phyloP scores from a whole-genome alignment of 192 early-diverging fungal species.

The Backusella mclennaniae region DNA sequence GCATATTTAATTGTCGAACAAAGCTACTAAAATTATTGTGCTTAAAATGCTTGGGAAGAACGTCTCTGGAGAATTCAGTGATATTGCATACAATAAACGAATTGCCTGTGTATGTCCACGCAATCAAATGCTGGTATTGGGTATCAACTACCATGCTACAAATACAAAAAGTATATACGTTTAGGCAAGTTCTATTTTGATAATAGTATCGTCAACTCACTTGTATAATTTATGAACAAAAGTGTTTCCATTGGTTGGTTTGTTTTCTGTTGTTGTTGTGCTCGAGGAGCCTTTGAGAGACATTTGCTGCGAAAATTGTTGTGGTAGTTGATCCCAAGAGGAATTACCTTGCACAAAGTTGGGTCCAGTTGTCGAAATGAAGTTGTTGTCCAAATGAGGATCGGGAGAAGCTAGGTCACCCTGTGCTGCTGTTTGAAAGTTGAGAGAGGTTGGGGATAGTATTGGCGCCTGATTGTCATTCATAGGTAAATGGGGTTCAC shows the following conservation, averaged over 20 bases:
- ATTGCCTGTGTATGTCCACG: conserved; percentile 82
- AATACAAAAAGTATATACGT: neutral
- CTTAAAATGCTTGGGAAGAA: conserved; percentile 90
- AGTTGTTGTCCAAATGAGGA: neutral
- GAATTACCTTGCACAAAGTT: neutral
- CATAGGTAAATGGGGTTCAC: neutral
- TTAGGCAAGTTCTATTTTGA: neutral
- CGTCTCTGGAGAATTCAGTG: conserved; percentile 83
- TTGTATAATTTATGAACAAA: conserved; percentile 54
- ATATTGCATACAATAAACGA: conserved; percentile 92
- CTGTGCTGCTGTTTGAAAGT: neutral
- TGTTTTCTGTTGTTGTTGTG: neutral
- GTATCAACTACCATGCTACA: conserved; percentile 82
- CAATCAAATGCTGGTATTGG: conserved; percentile 84
- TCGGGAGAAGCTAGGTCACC: neutral
- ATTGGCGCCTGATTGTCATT: neutral
- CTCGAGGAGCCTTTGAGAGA: neutral
- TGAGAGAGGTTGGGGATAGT: neutral
- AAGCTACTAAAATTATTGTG: conserved; percentile 92
- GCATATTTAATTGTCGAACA: conserved; percentile 87
- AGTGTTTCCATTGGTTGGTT: conserved; percentile 31
- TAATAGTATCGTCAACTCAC: conserved; percentile 20
- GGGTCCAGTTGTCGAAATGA: conserved; percentile 1
- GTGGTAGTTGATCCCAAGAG: conserved; percentile 20
- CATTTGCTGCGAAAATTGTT: conserved; percentile 21